Evolutionary conservation across 441 rosid genomes (phyloP), one percentile per base, ranked within the genome.

Genomic region (Populus hybrid): DNA sequence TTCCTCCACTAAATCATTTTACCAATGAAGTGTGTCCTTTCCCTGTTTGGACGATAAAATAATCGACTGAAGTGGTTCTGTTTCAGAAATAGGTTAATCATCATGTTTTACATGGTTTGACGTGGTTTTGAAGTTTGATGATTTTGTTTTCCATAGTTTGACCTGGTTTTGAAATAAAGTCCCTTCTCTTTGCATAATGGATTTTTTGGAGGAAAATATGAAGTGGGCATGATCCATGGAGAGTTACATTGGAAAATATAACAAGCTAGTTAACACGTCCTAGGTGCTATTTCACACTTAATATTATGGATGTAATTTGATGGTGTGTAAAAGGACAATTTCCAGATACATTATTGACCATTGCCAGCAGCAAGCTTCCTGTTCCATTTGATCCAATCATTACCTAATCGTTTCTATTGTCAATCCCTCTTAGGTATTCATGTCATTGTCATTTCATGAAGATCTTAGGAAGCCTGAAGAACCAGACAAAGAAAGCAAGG

Each of bases 361-460:
- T 69, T 10, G 32, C 30, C 68, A 65, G 34, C 6, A 8, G 18
- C 68, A 65, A 21, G 69, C 34, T 18, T 23, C 24, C 5, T 20
- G 28, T 14, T 28, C 67, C 67, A 67, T 66, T 26, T 53, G n/a
- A 53, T 53, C 61, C 9, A 53, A 16, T 63, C 2, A 75, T 26
- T 59, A 23, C 73, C 71, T 75, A 6, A 30, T 38, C 24, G 6
- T 67, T 66, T 61, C 12, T 21, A n/a, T 74, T 72, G 28, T 67
- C 72, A 10, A 69, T 70, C 64, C 50, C 82, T 72, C 77, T 16
- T 82, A 89, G 94, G 90, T 94, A 72, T 81, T 94, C 81, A 77
- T 89, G 91, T 91, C 94, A 74, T 81, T 89, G 75, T 87, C 91
- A 63, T 89, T 96, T 85, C 88, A 93, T 67, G 96, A 93, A 78